phyloP scores from a whole-genome alignment of 805 yeast genomes.

The baker's yeast (Saccharomyces cerevisiae) region DNA sequence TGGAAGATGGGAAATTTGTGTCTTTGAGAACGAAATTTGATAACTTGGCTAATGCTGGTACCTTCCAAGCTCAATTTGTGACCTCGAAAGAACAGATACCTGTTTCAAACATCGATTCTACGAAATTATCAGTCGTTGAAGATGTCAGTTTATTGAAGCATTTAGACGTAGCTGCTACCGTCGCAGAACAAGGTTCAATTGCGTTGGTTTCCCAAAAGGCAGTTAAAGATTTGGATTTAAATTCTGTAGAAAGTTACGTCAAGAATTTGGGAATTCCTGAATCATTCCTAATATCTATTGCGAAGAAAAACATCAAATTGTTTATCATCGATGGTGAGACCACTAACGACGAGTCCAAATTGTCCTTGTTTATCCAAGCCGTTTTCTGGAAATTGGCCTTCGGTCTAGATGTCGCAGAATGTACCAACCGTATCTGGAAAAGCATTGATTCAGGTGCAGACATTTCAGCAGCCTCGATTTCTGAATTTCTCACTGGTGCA shows the following conservation, averaged over 20 bases:
- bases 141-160: constrained; percentile 44
- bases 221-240: constrained; percentile 20
- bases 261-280: constrained; percentile 43
- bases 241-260: constrained; percentile 37
- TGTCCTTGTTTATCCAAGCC: constrained; percentile 65
- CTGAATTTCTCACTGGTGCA: constrained; percentile 54
- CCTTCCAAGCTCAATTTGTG: constrained; percentile 58
- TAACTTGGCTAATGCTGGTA: constrained; percentile 64
- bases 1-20: constrained; percentile 46
- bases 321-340: constrained; percentile 53
- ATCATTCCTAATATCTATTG: constrained; percentile 44
- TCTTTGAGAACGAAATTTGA: constrained; percentile 61
- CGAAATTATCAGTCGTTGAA: constrained; percentile 60
- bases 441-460: constrained; percentile 80
- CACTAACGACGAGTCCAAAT: constrained; percentile 59
- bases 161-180: constrained; percentile 56
- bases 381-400: constrained; percentile 70
- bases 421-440: constrained; percentile 54
- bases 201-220: constrained; percentile 34
- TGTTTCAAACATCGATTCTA: constrained; percentile 39
- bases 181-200: constrained; percentile 48
- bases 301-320: constrained; percentile 45
- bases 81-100: constrained; percentile 25
- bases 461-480: constrained; percentile 61
- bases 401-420: constrained; percentile 45